Base-by-base conservation (phyloP, 805 yeast genomes). In the Suhomyces emberorum region DNA sequence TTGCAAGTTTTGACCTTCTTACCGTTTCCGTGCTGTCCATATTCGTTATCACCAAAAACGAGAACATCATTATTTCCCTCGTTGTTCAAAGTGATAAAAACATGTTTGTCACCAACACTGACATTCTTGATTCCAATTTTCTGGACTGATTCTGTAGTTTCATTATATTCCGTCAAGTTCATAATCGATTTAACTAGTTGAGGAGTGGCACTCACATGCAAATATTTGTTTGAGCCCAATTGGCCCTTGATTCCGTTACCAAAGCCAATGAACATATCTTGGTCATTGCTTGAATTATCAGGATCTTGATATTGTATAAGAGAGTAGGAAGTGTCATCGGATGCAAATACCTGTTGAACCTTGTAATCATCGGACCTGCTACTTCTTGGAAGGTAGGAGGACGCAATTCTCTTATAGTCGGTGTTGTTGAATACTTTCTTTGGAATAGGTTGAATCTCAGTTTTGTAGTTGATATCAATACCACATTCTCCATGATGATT, bases 181-280 rank as follows among this genome's bases (percentile, higher is more conserved):
- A 57, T 49, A 34, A 83, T 55, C 1, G 70, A 52, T 47, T 72
- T 71, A 41, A 89, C 55, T 28, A 74, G 74, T 14, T 74, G 63
- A 5, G 96, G 96, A 31, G 71, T 72, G 14, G 76, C 65, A 52
- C 81, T 84, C 12, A 85, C 81, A 57, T 88, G 96, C 23, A 81
- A 63, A 56, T 71, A 88, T 38, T 81, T 72, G 11, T 87, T 88
- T 30, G 76, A 74, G 16, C 97, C 98, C 37, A 88, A 67, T 60
- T 88, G 95, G 12, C 98, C 98, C 49, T 76, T 73, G 35, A 83
- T 56, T 4, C 97, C 96, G 51, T 80, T 79, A 15, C 98, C 98
- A 65, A 88, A 81, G 3, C 87, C 70, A 45, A 83, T 68, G 32
- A 74, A 34, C 18, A 64, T 26, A 34, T 48, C 47, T 22, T 53